Percentiles rank a stretch among this genome's conserved stretches.
phyloP scores from a whole-genome alignment of 2,329 filamentous ascomycete species.

The Cladophialophora exuberans region DNA sequence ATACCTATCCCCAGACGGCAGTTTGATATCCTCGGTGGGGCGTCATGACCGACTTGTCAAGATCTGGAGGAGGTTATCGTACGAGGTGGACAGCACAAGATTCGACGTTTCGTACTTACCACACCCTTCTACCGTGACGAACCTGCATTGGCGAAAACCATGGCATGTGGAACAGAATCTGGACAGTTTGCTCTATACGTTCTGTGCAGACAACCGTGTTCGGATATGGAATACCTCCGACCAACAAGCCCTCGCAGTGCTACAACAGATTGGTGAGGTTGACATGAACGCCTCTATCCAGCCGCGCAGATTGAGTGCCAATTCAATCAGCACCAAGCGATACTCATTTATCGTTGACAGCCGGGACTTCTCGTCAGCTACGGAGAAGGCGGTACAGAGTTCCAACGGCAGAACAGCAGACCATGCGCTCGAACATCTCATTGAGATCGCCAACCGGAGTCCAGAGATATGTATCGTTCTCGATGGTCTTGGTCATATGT shows the following conservation, averaged over 20 bases:
- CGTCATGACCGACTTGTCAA: conserved; percentile 82
- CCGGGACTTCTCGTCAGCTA: conserved; percentile 75
- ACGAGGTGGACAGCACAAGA: conserved; percentile 77
- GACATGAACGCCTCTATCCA: conserved; percentile 75
- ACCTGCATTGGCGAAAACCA: conserved; percentile 82
- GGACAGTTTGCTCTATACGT: conserved; percentile 88
- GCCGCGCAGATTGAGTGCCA: conserved; percentile 50
- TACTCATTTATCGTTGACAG: conserved; percentile 84
- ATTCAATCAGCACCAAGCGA: conserved; percentile 50
- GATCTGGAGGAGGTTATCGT: conserved; percentile 86
- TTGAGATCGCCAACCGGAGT: conserved; percentile 80
- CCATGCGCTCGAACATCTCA: conserved; percentile 78
- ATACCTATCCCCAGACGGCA: conserved; percentile 81
- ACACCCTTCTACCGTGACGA: conserved; percentile 81
- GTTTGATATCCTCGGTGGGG: conserved; percentile 81
- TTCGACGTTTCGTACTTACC: conserved; percentile 90
- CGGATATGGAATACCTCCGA: conserved; percentile 84
- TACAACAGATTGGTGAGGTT: conserved; percentile 80
- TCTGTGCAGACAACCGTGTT: conserved; percentile 78
- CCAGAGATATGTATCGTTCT: conserved; percentile 87
- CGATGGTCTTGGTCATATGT: conserved; percentile 83
- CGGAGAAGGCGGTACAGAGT: conserved; percentile 73
- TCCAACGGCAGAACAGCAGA: conserved; percentile 64
- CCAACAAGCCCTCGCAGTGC: conserved; percentile 68
- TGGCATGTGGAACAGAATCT: conserved; percentile 75